Evolutionary conservation across 352 stramenopile species (phyloP).

Genomic region (Pythium chondricola): DNA sequence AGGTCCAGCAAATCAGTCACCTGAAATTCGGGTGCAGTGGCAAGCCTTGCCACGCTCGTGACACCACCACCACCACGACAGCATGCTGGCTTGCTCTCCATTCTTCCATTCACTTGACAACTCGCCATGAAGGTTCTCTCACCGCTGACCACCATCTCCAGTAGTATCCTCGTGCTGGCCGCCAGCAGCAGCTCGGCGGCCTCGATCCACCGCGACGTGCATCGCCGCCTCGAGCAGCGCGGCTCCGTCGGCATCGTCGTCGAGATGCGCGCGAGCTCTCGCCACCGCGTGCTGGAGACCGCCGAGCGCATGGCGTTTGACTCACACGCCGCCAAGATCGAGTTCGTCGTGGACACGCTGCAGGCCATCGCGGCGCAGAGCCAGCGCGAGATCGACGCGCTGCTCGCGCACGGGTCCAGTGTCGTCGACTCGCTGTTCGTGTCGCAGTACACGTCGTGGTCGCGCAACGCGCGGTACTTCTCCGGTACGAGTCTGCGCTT

Average conservation of each 20-base stretch:
- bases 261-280: constrained; percentile 1
- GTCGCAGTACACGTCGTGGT: constrained; percentile 12
- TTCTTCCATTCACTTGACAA: too few relatives aligned
- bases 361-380: constrained; percentile 6
- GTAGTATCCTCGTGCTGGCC: background rate
- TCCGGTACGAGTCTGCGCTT: constrained; percentile 10
- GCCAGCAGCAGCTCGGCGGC: background rate
- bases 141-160: background rate
- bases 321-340: constrained; percentile 15
- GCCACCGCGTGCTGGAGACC: constrained; percentile 2
- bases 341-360: constrained; percentile 14
- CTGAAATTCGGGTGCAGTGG: too few relatives aligned
- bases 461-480: constrained; percentile 12
- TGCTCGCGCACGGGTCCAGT: constrained; percentile 4
- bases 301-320: constrained; percentile 1
- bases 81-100: too few relatives aligned
- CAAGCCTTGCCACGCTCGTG: too few relatives aligned
- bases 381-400: constrained; percentile 14
- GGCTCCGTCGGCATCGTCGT: constrained; percentile 12
- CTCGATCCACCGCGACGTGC: constrained; percentile 5
- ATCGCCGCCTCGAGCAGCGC: constrained; percentile 3
- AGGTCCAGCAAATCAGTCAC: too few relatives aligned
- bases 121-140: constrained; percentile 3
- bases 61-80: too few relatives aligned
- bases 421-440: background rate